Evolutionary conservation across 371 early-diverging fungal genomes (phyloP).

Genomic region (Amoeboaphelidium protococcarum): DNA sequence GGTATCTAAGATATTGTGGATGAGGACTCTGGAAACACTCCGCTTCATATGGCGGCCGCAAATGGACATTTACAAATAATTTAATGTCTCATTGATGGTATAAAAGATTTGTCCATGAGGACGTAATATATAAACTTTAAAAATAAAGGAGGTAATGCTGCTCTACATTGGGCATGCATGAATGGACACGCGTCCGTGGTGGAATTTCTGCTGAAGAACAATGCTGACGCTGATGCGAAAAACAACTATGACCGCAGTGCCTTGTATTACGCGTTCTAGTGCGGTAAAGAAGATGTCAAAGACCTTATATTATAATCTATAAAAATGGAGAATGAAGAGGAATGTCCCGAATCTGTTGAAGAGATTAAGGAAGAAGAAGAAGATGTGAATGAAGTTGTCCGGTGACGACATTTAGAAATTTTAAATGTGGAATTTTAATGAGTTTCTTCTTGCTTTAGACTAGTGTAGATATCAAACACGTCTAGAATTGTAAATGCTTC

Average conservation of each 20-base stretch:
- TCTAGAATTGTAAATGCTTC: too few species aligned
- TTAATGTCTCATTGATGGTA: conserved; percentile 17
- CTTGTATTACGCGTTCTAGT: not conserved
- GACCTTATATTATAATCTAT: conserved; percentile 3
- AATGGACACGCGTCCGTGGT: conserved; percentile 4
- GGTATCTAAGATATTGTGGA: too few species aligned
- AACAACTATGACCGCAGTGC: conserved; percentile 1
- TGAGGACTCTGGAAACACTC: conserved; percentile 29
- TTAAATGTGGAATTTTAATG: not conserved
- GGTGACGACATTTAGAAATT: not conserved
- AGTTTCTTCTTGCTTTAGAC: too few species aligned
- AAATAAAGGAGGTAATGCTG: conserved; percentile 4
- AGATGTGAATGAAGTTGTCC: not conserved
- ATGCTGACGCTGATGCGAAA: not conserved
- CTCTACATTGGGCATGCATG: conserved; percentile 3
- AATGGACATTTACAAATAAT: conserved; percentile 42
- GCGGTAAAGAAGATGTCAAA: conserved; percentile 2
- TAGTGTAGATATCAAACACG: too few species aligned
- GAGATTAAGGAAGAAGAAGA: not conserved
- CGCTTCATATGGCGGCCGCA: conserved; percentile 57
- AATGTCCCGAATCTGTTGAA: not conserved
- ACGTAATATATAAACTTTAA: conserved; percentile 1
- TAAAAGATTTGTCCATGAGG: not conserved
- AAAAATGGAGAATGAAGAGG: not conserved
- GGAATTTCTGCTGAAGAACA: not conserved